phyloP scores from a whole-genome alignment of 2,329 filamentous ascomycete genomes.

The Pyrenophora teres region DNA sequence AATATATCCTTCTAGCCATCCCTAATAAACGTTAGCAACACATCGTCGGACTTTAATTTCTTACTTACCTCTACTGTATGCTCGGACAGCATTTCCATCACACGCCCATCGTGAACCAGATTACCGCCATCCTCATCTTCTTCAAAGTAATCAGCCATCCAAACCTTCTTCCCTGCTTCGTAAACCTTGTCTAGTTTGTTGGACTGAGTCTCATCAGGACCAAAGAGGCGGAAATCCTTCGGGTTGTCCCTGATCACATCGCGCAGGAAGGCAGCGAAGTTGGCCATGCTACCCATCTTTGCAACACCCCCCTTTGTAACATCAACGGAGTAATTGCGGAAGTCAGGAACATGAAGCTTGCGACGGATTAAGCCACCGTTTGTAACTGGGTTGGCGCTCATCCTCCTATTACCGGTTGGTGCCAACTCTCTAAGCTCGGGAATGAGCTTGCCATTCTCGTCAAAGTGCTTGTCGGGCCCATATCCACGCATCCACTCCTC shows the following conservation, averaged over 20 bases:
- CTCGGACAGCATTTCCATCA: constrained; percentile 85
- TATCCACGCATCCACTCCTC: constrained; percentile 81
- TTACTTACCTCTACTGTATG: constrained; percentile 69
- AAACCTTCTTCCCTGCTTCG: constrained; percentile 76
- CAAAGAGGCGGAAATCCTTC: constrained; percentile 74
- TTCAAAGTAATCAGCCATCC: constrained; percentile 78
- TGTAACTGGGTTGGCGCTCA: constrained; percentile 77
- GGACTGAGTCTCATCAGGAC: constrained; percentile 79
- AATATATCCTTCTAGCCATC: constrained; percentile 78
- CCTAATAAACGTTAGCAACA: constrained; percentile 24
- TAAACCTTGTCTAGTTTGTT: constrained; percentile 78
- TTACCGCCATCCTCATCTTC: constrained; percentile 78
- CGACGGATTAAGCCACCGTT: constrained; percentile 72
- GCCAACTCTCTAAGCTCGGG: constrained; percentile 67
- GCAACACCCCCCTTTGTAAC: constrained; percentile 65
- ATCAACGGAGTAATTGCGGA: constrained; percentile 67
- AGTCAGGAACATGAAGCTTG: constrained; percentile 71
- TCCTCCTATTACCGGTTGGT: constrained; percentile 68
- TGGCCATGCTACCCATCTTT: constrained; percentile 67
- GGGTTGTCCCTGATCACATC: constrained; percentile 70
- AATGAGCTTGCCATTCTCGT: constrained; percentile 65
- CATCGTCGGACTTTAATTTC: background rate
- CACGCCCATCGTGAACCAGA: constrained; percentile 67
- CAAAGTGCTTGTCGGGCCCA: constrained; percentile 73
- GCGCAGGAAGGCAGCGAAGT: constrained; percentile 69